phyloP scores from a whole-genome alignment of 768 basidiomycete genomes.

The Pleurotus eryngii region DNA sequence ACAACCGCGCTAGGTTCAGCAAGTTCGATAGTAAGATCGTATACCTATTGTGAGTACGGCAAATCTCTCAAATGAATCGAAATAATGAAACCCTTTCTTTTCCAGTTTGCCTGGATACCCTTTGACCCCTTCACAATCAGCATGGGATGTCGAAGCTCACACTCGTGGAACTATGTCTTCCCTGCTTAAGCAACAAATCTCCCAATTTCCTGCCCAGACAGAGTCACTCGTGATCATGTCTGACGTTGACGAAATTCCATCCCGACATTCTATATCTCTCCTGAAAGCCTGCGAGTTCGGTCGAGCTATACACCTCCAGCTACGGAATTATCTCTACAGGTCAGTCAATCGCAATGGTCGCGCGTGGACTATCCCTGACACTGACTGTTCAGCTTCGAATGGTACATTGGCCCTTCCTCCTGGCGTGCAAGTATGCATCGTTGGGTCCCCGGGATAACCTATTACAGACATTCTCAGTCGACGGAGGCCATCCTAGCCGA shows the following conservation, averaged over 20 bases:
- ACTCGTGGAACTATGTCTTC: constrained; percentile 48
- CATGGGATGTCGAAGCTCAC: constrained; percentile 49
- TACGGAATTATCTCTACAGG: constrained; percentile 61
- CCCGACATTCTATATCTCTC: constrained; percentile 46
- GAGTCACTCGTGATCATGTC: constrained; percentile 54
- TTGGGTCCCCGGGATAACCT: constrained; percentile 34
- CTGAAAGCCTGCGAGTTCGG: constrained; percentile 53
- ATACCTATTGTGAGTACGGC: constrained; percentile 40
- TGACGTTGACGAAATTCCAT: constrained; percentile 62
- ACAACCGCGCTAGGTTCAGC: constrained; percentile 42
- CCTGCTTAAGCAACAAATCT: constrained; percentile 38
- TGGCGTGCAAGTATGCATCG: constrained; percentile 55
- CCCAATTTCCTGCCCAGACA: constrained; percentile 23
- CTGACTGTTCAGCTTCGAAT: constrained; percentile 43
- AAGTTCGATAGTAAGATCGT: constrained; percentile 53
- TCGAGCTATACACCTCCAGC: constrained; percentile 52
- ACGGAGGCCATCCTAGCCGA: constrained; percentile 50
- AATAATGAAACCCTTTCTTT: background rate
- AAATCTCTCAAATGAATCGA: background rate
- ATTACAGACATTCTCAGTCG: constrained; percentile 49
- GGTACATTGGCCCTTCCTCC: constrained; percentile 49
- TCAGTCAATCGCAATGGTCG: constrained; percentile 19
- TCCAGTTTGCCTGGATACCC: constrained; percentile 42
- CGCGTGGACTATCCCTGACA: background rate
- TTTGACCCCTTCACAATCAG: constrained; percentile 36